Base-by-base conservation (phyloP, 108 stramenopile genomes). In the Seminavis robusta region DNA sequence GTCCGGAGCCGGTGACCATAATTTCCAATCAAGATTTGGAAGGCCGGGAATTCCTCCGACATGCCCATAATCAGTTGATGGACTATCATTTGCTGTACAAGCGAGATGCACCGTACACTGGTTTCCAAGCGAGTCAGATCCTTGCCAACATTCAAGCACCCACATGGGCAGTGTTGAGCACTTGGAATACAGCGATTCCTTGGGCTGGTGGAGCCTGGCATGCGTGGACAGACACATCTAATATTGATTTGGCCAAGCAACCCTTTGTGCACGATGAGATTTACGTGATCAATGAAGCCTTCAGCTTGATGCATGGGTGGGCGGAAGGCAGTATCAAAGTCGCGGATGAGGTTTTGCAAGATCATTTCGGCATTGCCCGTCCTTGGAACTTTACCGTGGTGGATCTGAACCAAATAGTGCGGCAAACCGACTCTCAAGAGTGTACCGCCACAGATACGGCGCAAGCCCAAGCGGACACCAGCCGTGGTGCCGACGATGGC, bases 181-280 rank as follows among this genome's bases (percentile, higher is more conserved):
- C 49, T 13, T 68, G 67, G 67, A 61, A 60, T 30, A 53, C 19
- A n/a, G 59, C 52, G 15, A 34, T 47, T 26, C 29, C 28, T 2
- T 27, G 67, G 36, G 67, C 67, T 25, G 67, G 67, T 1, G 67
- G 59, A n/a, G 67, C 38, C 1, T 68, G 67, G 67, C 67, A 68
- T 32, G 16, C 23, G 11, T 68, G 67, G 67, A 68, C 59, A 20
- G 67, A 68, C n/a, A 23, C 47, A 25, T 19, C 19, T 41, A 52
- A 53, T 31, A 29, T 36, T 28, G 59, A 68, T 27, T 19, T 20
- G 1, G 60, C 60, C 4, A 42, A 30, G 42, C 39, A 44, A 16
- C 59, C 67, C 1, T 28, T 68, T 10, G 32, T 24, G 5, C 29
- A 44, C 21, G 36, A 29, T 32, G 28, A 47, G 1, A 53, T 68